Evolutionary conservation across 2,329 filamentous ascomycete species (phyloP).

Genomic region (Aspergillus niger): DNA sequence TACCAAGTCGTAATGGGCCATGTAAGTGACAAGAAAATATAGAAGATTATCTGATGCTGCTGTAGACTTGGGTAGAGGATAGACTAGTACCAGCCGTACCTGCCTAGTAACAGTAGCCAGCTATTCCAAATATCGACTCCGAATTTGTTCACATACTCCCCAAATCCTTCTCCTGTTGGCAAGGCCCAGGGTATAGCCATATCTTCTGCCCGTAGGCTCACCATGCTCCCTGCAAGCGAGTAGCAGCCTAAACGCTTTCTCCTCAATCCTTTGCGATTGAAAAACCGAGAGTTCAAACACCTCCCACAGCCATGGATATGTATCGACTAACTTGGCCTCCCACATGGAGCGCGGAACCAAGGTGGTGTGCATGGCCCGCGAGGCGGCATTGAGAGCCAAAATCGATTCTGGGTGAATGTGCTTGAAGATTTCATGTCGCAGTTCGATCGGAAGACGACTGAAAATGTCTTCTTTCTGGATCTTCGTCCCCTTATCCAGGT

Average conservation of each 20-base stretch:
- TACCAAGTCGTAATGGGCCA: slow-evolving; percentile 14
- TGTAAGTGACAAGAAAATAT: slow-evolving; percentile 14
- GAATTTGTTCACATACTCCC: slow-evolving; percentile 8
- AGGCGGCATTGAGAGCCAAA: slow-evolving; percentile 3
- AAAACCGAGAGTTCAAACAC: background rate
- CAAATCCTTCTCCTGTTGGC: slow-evolving; percentile 9
- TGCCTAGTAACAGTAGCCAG: background rate
- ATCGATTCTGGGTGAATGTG: background rate
- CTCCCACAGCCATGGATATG: slow-evolving; percentile 10
- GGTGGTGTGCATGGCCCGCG: background rate
- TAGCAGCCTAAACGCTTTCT: background rate
- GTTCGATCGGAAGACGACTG: background rate
- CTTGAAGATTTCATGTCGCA: background rate
- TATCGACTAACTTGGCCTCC: slow-evolving; percentile 1
- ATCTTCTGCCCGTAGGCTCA: background rate
- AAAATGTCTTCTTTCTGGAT: background rate
- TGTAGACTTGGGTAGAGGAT: slow-evolving; percentile 13
- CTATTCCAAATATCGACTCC: slow-evolving; percentile 3
- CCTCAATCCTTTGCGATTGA: slow-evolving; percentile 1
- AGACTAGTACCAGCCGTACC: background rate
- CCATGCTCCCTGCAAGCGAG: background rate
- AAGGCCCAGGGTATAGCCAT: slow-evolving; percentile 2
- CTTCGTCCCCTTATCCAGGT: background rate
- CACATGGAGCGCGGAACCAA: background rate
- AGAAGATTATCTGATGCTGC: slow-evolving; percentile 19